Evolutionary conservation across 192 early-diverging fungal genomes (phyloP).

Genomic region (Coemansia sp.): DNA sequence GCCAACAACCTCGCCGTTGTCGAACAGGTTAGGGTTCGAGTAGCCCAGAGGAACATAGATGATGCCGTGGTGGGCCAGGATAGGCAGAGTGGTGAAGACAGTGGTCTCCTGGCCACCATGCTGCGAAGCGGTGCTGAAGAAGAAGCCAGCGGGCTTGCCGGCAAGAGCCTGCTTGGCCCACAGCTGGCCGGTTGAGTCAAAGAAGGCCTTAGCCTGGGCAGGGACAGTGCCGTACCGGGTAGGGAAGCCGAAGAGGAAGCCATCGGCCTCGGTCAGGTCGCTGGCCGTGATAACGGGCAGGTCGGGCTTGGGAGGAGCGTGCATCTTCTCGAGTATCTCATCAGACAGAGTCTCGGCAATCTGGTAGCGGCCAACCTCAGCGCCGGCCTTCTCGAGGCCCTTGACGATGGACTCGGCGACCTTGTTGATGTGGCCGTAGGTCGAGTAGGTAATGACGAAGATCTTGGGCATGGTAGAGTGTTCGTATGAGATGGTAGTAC

Average conservation of each 20-base stretch:
- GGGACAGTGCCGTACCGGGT: conserved; percentile 69
- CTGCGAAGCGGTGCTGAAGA: conserved; percentile 72
- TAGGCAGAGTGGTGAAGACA: conserved; percentile 61
- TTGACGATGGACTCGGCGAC: conserved; percentile 61
- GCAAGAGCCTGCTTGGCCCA: conserved; percentile 56
- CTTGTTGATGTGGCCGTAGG: conserved; percentile 69
- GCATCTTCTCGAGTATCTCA: conserved; percentile 71
- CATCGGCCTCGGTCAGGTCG: conserved; percentile 62
- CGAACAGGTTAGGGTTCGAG: conserved; percentile 48
- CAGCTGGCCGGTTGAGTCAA: conserved; percentile 61
- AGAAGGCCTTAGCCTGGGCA: conserved; percentile 77
- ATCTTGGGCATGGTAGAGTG: conserved; percentile 40
- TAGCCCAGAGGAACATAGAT: conserved; percentile 74
- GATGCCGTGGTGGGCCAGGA: conserved; percentile 77
- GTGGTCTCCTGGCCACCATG: conserved; percentile 82
- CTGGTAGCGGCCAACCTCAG: conserved; percentile 55
- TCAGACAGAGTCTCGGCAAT: conserved; percentile 63
- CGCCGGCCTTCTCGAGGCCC: conserved; percentile 59
- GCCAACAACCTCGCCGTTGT: conserved; percentile 65
- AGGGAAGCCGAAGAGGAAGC: conserved; percentile 66
- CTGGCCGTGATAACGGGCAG: conserved; percentile 57
- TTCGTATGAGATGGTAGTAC: too few relatives aligned
- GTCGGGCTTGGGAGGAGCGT: conserved; percentile 56
- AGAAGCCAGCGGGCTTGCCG: conserved; percentile 71
- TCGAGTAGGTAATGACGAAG: conserved; percentile 69